phyloP scores from a whole-genome alignment of 768 basidiomycete species.

The Psilocybe tampanensis region DNA sequence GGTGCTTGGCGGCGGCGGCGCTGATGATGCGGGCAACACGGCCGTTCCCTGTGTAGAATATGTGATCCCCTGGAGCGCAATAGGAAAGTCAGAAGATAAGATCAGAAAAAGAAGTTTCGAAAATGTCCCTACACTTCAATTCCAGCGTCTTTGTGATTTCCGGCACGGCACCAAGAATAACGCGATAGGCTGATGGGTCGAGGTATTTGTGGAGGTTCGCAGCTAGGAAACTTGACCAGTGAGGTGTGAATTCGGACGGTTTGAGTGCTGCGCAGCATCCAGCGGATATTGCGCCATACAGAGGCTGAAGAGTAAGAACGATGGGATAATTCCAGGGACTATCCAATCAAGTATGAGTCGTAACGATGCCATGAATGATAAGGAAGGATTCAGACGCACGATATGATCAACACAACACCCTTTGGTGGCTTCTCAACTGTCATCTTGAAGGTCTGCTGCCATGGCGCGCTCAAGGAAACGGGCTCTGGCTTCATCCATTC shows the following conservation, averaged over 20 bases:
- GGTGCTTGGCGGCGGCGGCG: slow-evolving; percentile 52
- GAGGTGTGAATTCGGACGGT: slow-evolving; percentile 61
- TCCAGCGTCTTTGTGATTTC: slow-evolving; percentile 58
- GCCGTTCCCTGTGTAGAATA: slow-evolving; percentile 52
- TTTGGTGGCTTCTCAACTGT: slow-evolving; percentile 58
- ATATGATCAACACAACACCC: slow-evolving; percentile 61
- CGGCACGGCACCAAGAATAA: slow-evolving; percentile 61
- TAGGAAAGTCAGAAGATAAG: background rate
- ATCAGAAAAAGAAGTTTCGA: background rate
- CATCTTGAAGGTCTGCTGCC: slow-evolving; percentile 54
- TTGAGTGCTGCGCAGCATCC: slow-evolving; percentile 73
- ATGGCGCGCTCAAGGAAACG: slow-evolving; percentile 36
- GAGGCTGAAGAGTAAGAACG: slow-evolving; percentile 55
- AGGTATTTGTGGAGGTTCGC: slow-evolving; percentile 55
- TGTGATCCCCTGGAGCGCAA: slow-evolving; percentile 30
- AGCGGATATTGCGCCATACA: slow-evolving; percentile 73
- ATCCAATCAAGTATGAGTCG: background rate
- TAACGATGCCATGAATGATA: background rate
- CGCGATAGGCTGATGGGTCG: slow-evolving; percentile 48
- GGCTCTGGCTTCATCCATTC: slow-evolving; percentile 56
- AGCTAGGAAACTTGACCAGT: slow-evolving; percentile 50
- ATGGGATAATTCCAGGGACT: slow-evolving; percentile 75
- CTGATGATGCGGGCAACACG: slow-evolving; percentile 50
- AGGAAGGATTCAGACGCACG: slow-evolving; percentile 39
- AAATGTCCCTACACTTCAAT: slow-evolving; percentile 37